Evolutionary conservation across 305 asterid genomes (phyloP).

Genomic region (Fraxinus dipetala): DNA sequence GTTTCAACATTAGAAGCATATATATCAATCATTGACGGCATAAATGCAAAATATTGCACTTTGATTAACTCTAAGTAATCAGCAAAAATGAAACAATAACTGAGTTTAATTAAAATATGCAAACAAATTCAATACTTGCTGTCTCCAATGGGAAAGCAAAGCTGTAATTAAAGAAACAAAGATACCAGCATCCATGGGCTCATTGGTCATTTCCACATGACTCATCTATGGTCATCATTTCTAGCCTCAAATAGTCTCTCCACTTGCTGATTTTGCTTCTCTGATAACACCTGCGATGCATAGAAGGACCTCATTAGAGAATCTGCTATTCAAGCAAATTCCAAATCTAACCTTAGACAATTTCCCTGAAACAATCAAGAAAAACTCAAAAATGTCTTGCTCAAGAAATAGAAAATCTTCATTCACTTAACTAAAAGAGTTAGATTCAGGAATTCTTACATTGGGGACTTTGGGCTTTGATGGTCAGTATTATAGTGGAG

Average conservation of each 20-base stretch:
- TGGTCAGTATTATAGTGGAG: conserved; percentile 21
- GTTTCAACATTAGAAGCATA: neutral
- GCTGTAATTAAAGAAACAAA: conserved; percentile 63
- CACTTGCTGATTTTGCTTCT: conserved; percentile 35
- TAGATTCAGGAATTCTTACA: neutral
- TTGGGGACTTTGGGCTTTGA: conserved; percentile 22
- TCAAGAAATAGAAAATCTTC: conserved; percentile 1
- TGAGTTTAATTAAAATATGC: neutral
- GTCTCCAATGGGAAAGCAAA: conserved; percentile 71
- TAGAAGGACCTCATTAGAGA: conserved; percentile 45
- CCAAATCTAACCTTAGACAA: conserved; percentile 30
- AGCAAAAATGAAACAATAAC: neutral
- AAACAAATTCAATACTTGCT: conserved; percentile 33
- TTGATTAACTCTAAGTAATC: neutral
- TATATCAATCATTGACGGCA: no score
- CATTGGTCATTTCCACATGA: conserved; percentile 64
- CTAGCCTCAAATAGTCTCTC: conserved; percentile 46
- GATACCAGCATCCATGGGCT: conserved; percentile 52
- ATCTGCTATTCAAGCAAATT: conserved; percentile 25
- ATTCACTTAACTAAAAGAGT: neutral
- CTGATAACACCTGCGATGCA: conserved; percentile 29
- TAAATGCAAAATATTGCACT: neutral
- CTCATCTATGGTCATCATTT: conserved; percentile 69
- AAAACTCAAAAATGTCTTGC: neutral
- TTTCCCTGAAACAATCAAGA: conserved; percentile 38